These are phyloP conservation scores for Thymus quinquecostatus DNA, from an alignment of 257 asterid species.

Conservation along the genomic window DNA sequence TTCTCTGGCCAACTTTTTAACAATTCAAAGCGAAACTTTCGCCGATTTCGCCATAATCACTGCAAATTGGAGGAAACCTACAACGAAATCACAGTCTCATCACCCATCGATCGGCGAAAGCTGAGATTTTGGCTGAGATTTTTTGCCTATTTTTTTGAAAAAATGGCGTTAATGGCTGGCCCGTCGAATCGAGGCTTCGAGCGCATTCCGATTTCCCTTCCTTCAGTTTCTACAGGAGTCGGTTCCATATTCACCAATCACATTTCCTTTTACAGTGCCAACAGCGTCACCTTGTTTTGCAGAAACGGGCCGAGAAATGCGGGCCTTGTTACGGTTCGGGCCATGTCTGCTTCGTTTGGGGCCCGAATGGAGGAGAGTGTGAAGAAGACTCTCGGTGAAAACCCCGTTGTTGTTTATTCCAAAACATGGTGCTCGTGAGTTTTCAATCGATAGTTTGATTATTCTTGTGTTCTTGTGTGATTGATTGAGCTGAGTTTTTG, in stretches of 20 bases:
- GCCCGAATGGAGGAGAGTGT: conserved; percentile 64
- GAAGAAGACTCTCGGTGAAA: conserved; percentile 56
- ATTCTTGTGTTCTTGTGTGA: not conserved
- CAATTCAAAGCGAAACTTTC: not conserved
- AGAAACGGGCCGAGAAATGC: conserved; percentile 28
- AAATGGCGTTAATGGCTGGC: conserved; percentile 18
- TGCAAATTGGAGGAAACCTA: not conserved
- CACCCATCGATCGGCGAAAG: not conserved
- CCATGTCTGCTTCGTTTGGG: conserved; percentile 65
- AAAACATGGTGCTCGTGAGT: conserved; percentile 93
- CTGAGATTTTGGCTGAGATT: not conserved
- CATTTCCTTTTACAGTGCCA: not conserved
- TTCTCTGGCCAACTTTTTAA: not conserved
- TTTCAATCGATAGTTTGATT: not conserved
- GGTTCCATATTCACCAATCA: conserved; percentile 5
- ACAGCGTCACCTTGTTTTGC: not conserved
- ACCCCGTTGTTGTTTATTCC: conserved; percentile 87
- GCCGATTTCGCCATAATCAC: too few relatives aligned
- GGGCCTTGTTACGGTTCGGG: conserved; percentile 47
- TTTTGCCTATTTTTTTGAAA: too few relatives aligned
- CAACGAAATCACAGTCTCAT: not conserved
- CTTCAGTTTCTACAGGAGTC: not conserved
- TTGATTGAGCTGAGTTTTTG: not conserved
- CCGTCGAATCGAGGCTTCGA: not conserved
- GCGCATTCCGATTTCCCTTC: not conserved